Evolutionary conservation across 1,284 basidiomycete genomes (phyloP).

Genomic region (Crepidotus sp.): DNA sequence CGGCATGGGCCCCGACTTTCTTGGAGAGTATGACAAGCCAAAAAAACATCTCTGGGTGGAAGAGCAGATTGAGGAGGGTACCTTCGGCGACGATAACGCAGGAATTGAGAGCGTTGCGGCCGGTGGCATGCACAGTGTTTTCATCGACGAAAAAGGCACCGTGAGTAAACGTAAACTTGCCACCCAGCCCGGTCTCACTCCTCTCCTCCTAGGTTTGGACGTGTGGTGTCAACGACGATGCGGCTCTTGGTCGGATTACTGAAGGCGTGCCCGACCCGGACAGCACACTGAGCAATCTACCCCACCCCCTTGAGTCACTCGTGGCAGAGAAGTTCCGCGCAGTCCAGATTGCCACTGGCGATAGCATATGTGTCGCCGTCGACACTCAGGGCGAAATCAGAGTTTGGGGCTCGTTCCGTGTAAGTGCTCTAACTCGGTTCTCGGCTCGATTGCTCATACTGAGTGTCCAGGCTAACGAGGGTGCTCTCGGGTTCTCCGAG

Average conservation of each 20-base stretch:
- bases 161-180: constrained; percentile 44
- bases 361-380: constrained; percentile 78
- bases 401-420: constrained; percentile 90
- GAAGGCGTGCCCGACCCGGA: constrained; percentile 61
- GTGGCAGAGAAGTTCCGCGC: constrained; percentile 74
- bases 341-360: constrained; percentile 75
- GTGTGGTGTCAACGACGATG: constrained; percentile 90
- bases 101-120: constrained; percentile 71
- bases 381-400: constrained; percentile 71
- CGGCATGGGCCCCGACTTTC: constrained; percentile 66
- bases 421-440: constrained; percentile 30
- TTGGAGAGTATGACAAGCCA: constrained; percentile 66
- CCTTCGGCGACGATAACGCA: constrained; percentile 58
- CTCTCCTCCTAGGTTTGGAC: constrained; percentile 57
- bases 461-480: constrained; percentile 56
- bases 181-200: constrained; percentile 3
- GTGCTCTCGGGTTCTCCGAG: constrained; percentile 78
- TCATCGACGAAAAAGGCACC: constrained; percentile 77
- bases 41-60: constrained; percentile 61
- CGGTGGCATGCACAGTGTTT: constrained; percentile 80
- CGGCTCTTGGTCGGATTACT: constrained; percentile 80
- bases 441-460: constrained; percentile 17
- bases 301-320: constrained; percentile 65
- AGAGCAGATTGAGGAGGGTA: constrained; percentile 51
- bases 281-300: constrained; percentile 64